Conservation (phyloP, 2,329 filamentous ascomycete genomes). For the Rhexocercosporidium sp. region DNA sequence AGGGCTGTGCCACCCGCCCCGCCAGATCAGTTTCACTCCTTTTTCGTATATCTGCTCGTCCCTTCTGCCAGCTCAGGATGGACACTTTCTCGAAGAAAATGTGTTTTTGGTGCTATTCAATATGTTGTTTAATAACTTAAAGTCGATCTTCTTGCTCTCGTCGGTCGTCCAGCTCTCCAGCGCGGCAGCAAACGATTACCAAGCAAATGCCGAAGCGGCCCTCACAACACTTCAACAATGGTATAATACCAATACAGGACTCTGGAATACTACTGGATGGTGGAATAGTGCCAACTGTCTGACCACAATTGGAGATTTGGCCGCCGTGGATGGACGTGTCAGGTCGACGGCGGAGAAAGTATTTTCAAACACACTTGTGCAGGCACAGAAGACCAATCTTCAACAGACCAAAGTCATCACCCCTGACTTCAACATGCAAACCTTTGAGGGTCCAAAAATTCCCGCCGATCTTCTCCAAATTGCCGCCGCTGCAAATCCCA, state of each 20-base stretch:
- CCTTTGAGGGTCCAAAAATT: constrained; percentile 15
- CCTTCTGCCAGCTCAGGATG: constrained; percentile 1
- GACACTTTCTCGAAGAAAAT: neutral
- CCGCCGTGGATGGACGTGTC: constrained; percentile 43
- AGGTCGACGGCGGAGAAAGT: constrained; percentile 44
- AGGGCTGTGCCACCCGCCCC: constrained; percentile 24
- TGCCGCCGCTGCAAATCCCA: constrained; percentile 27
- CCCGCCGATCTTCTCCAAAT: neutral
- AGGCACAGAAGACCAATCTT: constrained; percentile 37
- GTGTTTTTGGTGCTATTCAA: constrained; percentile 2
- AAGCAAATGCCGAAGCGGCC: constrained; percentile 39
- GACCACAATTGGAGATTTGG: constrained; percentile 61
- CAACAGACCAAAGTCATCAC: constrained; percentile 36
- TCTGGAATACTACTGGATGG: constrained; percentile 71
- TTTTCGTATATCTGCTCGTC: constrained; percentile 21
- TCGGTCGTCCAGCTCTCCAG: constrained; percentile 9
- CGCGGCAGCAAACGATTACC: constrained; percentile 22
- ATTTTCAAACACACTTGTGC: constrained; percentile 50
- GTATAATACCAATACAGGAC: constrained; percentile 64
- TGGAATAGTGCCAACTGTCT: constrained; percentile 76
- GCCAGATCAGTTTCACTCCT: constrained; percentile 16
- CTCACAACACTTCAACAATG: constrained; percentile 59
- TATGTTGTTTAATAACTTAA: constrained; percentile 19
- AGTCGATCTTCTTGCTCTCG: constrained; percentile 14
- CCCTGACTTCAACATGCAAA: constrained; percentile 32